Percentiles rank a stretch among this genome's conserved stretches.
Evolutionary conservation across 768 basidiomycete species (phyloP).

Genomic region (Phaeolepiota aurea): DNA sequence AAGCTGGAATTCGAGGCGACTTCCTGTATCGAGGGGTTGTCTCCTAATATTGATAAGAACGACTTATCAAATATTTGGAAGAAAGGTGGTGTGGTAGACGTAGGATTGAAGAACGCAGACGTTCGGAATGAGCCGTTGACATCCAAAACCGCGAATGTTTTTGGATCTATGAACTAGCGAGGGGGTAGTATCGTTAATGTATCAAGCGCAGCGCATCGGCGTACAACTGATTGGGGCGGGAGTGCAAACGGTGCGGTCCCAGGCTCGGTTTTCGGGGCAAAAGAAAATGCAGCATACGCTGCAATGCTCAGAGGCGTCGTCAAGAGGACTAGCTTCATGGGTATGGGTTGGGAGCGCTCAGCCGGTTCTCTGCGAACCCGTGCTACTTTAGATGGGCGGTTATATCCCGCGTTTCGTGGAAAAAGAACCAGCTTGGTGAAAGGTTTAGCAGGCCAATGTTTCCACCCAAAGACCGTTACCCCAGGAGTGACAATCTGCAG

Average conservation of each 20-base stretch:
- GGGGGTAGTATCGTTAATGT: neutral
- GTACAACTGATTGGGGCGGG: slow-evolving; percentile 19
- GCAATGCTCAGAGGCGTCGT: no score
- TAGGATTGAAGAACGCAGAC: slow-evolving; percentile 48
- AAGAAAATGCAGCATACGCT: no score
- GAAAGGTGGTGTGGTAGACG: slow-evolving; percentile 46
- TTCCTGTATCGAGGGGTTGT: slow-evolving; percentile 43
- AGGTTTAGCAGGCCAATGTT: no score
- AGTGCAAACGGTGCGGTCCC: slow-evolving; percentile 6
- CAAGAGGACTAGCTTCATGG: no score
- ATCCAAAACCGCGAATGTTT: slow-evolving; percentile 42
- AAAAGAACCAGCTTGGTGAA: no score
- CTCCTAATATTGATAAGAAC: slow-evolving; percentile 57
- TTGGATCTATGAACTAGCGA: slow-evolving; percentile 49
- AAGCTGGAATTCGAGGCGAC: slow-evolving; percentile 55
- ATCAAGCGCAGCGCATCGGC: slow-evolving; percentile 4
- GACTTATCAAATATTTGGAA: slow-evolving; percentile 42
- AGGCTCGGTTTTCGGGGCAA: no score
- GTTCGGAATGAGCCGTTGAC: slow-evolving; percentile 30
- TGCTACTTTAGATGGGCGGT: no score
- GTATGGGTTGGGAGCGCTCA: no score
- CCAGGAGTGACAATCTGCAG: no score
- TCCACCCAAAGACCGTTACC: no score
- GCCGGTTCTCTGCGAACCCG: no score
- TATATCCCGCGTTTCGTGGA: no score